Conservation (phyloP, 1,139 yeast species). For the Hansenula sp. region DNA sequence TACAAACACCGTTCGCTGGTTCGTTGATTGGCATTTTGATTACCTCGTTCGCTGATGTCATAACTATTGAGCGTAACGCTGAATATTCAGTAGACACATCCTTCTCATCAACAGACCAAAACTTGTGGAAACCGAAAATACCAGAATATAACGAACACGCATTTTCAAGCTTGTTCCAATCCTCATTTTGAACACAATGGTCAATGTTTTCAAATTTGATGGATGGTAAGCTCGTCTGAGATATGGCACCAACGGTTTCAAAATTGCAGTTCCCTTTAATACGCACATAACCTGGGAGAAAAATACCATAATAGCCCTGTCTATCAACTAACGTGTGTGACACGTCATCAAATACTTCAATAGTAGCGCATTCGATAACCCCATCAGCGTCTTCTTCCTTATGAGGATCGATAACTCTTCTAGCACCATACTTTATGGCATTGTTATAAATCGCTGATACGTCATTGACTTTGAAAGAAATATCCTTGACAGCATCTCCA, state of each 20-base stretch:
- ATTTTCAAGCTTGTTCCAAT: slow-evolving; percentile 60
- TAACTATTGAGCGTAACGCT: slow-evolving; percentile 69
- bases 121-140: slow-evolving; percentile 69
- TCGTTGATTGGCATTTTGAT: slow-evolving; percentile 83
- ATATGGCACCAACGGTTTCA: not conserved
- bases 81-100: slow-evolving; percentile 68
- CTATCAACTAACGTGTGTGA: slow-evolving; percentile 63
- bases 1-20: slow-evolving; percentile 64
- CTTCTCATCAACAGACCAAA: slow-evolving; percentile 80
- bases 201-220: slow-evolving; percentile 47
- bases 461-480: slow-evolving; percentile 56
- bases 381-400: slow-evolving; percentile 44
- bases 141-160: slow-evolving; percentile 57
- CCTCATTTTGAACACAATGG: slow-evolving; percentile 78
- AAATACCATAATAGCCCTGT: slow-evolving; percentile 40
- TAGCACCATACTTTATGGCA: slow-evolving; percentile 56
- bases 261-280: slow-evolving; percentile 17
- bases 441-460: slow-evolving; percentile 39
- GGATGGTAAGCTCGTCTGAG: slow-evolving; percentile 28
- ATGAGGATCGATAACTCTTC: slow-evolving; percentile 40
- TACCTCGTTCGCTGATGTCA: slow-evolving; percentile 64
- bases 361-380: slow-evolving; percentile 46
- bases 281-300: slow-evolving; percentile 51
- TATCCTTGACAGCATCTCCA: slow-evolving; percentile 77
- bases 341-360: slow-evolving; percentile 60